Percentiles rank a stretch among this genome's conserved stretches.
Evolutionary conservation across 2,329 filamentous ascomycete species (phyloP).

Genomic region (Apiospora sp.): DNA sequence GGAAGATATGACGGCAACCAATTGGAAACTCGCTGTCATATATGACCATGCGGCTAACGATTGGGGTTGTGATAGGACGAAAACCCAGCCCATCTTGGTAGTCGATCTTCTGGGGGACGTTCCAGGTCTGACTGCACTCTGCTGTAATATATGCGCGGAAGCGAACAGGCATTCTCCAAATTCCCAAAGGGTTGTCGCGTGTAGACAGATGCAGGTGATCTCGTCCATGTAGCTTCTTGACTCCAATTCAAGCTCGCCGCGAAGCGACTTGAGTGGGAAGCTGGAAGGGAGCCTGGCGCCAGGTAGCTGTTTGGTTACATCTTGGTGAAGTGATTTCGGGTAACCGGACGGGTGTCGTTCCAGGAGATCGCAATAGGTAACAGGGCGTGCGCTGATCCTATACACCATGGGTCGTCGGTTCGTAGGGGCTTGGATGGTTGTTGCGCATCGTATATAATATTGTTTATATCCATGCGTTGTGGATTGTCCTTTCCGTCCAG

Average conservation of each 20-base stretch:
- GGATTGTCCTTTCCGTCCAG: neutral
- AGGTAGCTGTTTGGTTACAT: neutral
- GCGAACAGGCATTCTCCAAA: conserved; percentile 13
- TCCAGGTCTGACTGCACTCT: neutral
- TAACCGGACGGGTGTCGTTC: neutral
- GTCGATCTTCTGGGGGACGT: conserved; percentile 1
- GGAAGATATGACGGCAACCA: conserved; percentile 41
- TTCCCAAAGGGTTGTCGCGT: neutral
- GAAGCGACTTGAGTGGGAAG: neutral
- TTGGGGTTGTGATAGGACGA: conserved; percentile 39
- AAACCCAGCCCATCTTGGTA: conserved; percentile 6
- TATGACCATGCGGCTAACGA: conserved; percentile 42
- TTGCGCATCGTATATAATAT: neutral
- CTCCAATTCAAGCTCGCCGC: neutral
- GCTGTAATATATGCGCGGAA: conserved; percentile 4
- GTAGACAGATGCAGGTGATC: neutral
- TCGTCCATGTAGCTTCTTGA: neutral
- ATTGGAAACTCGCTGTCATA: conserved; percentile 34
- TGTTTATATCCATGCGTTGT: neutral
- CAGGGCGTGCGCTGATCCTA: neutral
- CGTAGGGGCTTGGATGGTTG: neutral
- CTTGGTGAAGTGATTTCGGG: neutral
- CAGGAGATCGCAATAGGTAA: neutral
- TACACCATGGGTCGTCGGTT: neutral
- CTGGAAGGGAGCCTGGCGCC: neutral